Evolutionary conservation across 768 basidiomycete genomes (phyloP), one percentile per base, ranked within the genome.

Genomic region (Boletus fagicola): DNA sequence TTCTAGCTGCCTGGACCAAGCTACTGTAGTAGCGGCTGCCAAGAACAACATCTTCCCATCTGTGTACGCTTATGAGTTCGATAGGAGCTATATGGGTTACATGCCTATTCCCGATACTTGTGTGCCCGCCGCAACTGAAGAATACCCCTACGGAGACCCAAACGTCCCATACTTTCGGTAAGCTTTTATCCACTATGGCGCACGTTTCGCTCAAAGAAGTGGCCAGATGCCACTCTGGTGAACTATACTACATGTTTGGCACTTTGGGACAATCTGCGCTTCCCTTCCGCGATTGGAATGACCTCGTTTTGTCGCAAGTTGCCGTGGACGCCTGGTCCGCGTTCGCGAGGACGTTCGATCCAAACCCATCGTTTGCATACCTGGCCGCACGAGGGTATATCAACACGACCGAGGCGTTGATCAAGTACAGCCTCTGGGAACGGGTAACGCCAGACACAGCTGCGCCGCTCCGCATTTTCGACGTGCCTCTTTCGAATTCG

Each of bases 61-160:
- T 12, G 67, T 77, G 8, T 79, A 73, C 64, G 70, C 75, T 15
- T 82, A 81, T 66, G 72, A 79, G 56, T 82, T 81, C 56, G 78
- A 82, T 56, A 65, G 78, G 35, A 77, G 74, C 54, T 79, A 77
- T 49, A 68, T 70, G 31, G 31, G 79, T 1, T 82, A 75, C 55
- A 73, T 76, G 56, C 79, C 79, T 2, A 76, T 78, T 45, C 68
- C 73, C 10, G 76, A 75, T 2, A 71, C 75, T 0, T 82, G 82
- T 60, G 71, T 76, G 15, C 77, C 81, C 0, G 76, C 80, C 0
- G 60, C 72, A 8, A 77, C 75, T 4, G 61, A 70, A 0, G 73
- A 65, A 5, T 77, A 77, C 62, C 81, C 80, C 0, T 63, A 74
- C 51, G 81, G 82, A 15, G 76, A 83, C 56, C 75, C 79, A 4